Percentiles rank a stretch among this genome's conserved stretches.
phyloP scores from a whole-genome alignment of 805 yeast species.

The Myxozyma mucilagina region DNA sequence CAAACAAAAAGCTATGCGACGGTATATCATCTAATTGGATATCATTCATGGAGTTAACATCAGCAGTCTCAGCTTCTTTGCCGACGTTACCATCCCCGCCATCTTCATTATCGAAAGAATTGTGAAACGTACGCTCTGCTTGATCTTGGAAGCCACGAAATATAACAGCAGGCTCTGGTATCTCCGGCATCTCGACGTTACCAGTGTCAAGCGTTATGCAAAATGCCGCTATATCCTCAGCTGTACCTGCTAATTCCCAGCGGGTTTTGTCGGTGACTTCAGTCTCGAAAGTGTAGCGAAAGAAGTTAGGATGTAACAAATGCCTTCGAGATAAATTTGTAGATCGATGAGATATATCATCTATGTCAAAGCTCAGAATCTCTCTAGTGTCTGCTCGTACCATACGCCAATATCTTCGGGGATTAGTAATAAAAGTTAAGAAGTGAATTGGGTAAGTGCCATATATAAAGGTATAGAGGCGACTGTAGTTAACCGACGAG shows the following conservation, averaged over 20 bases:
- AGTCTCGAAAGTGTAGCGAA: slow-evolving; percentile 42
- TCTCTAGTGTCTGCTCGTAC: slow-evolving; percentile 21
- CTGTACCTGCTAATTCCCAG: slow-evolving; percentile 40
- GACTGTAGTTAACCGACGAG: slow-evolving; percentile 17
- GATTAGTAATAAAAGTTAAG: slow-evolving; percentile 46
- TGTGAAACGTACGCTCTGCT: slow-evolving; percentile 7
- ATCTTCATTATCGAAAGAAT: slow-evolving; percentile 2
- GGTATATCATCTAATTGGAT: slow-evolving; percentile 11
- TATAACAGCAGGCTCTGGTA: slow-evolving; percentile 25
- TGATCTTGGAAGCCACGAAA: slow-evolving; percentile 28
- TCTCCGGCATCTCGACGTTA: slow-evolving; percentile 24
- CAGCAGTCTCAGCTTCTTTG: neutral
- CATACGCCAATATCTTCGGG: slow-evolving; percentile 42
- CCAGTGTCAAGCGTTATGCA: slow-evolving; percentile 37
- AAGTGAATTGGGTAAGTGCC: slow-evolving; percentile 59
- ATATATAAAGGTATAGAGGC: slow-evolving; percentile 52
- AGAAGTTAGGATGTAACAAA: slow-evolving; percentile 52
- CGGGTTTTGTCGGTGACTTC: slow-evolving; percentile 41
- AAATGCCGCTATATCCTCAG: slow-evolving; percentile 42
- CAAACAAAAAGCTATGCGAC: slow-evolving; percentile 15
- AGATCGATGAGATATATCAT: slow-evolving; percentile 40
- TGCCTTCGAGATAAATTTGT: slow-evolving; percentile 41
- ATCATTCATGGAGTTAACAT: slow-evolving; percentile 2
- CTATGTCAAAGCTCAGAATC: slow-evolving; percentile 37
- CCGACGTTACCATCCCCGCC: neutral